A percentile compares a stretch with the other conserved stretches of the same genome.
phyloP scores from a whole-genome alignment of 1,284 basidiomycete species.

The Sporisorium sorghi region DNA sequence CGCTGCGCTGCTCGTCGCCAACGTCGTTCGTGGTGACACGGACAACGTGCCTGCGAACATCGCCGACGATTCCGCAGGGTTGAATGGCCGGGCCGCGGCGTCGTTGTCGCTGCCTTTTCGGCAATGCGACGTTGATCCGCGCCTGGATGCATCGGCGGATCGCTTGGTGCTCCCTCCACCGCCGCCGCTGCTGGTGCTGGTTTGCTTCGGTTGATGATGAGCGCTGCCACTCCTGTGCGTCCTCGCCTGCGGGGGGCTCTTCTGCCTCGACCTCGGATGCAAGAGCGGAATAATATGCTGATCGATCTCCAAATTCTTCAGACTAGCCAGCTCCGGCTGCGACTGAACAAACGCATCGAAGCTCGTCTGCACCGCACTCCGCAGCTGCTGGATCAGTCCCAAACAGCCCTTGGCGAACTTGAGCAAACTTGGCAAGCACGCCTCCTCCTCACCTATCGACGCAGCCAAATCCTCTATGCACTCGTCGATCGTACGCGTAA shows the following conservation, averaged over 20 bases:
- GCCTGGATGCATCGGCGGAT: neutral
- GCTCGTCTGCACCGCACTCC: conserved; percentile 30
- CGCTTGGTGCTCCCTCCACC: conserved; percentile 16
- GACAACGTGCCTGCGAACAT: conserved; percentile 4
- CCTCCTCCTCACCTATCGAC: conserved; percentile 18
- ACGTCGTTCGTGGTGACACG: conserved; percentile 15
- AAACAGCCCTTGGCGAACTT: conserved; percentile 33
- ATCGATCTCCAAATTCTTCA: conserved; percentile 22
- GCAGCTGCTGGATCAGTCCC: conserved; percentile 34
- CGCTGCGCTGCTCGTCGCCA: neutral
- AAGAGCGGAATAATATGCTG: conserved; percentile 33
- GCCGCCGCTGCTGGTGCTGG: no score
- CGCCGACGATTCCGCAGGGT: neutral
- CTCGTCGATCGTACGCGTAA: conserved; percentile 34
- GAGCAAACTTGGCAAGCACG: conserved; percentile 29
- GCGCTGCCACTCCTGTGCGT: conserved; percentile 1
- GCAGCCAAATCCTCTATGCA: conserved; percentile 33
- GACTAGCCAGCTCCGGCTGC: conserved; percentile 10
- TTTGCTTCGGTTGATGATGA: no score
- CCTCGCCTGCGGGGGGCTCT: conserved; percentile 15
- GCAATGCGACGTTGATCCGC: neutral
- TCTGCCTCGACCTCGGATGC: conserved; percentile 34
- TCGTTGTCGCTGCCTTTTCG: conserved; percentile 1
- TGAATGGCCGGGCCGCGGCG: neutral
- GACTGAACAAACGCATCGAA: conserved; percentile 37